Conservation (phyloP, 495 filamentous ascomycete genomes). For the Pyrenula aspistea region DNA sequence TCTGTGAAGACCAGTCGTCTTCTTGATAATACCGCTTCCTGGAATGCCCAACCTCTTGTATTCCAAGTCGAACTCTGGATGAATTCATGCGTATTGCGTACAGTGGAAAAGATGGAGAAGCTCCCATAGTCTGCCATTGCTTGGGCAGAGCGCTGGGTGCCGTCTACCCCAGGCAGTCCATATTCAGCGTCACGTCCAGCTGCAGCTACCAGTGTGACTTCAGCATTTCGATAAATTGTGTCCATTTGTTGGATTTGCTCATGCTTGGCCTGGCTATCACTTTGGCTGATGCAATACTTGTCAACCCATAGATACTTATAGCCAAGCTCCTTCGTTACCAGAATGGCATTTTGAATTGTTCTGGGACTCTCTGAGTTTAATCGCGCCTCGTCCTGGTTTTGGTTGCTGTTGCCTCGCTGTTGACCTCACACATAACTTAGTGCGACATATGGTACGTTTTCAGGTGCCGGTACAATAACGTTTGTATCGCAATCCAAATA, state of each 20-base stretch:
- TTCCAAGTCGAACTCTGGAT: too few relatives aligned
- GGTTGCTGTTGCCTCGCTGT: background rate
- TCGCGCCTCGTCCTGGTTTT: too few relatives aligned
- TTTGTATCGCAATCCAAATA: too few relatives aligned
- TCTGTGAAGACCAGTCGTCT: conserved; percentile 18
- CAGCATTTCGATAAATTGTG: conserved; percentile 12
- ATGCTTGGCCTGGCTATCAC: conserved; percentile 9
- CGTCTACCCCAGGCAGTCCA: background rate
- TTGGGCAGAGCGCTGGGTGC: background rate
- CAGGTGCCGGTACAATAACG: too few relatives aligned
- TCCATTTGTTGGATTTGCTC: conserved; percentile 13
- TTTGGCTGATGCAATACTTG: conserved; percentile 14
- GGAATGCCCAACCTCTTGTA: conserved; percentile 14
- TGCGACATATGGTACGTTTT: too few relatives aligned
- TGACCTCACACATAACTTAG: background rate
- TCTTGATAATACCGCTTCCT: conserved; percentile 8
- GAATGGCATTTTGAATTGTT: background rate
- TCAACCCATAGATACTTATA: background rate
- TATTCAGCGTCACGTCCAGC: conserved; percentile 1
- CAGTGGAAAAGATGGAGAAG: too few relatives aligned
- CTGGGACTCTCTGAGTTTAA: background rate
- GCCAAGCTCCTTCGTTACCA: background rate
- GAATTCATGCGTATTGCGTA: too few relatives aligned
- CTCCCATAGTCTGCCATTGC: too few relatives aligned
- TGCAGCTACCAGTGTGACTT: conserved; percentile 14